Percentiles rank a stretch among this genome's conserved stretches.
Conservation (phyloP, 2,329 filamentous ascomycete species). For the Talaromyces sp. region DNA sequence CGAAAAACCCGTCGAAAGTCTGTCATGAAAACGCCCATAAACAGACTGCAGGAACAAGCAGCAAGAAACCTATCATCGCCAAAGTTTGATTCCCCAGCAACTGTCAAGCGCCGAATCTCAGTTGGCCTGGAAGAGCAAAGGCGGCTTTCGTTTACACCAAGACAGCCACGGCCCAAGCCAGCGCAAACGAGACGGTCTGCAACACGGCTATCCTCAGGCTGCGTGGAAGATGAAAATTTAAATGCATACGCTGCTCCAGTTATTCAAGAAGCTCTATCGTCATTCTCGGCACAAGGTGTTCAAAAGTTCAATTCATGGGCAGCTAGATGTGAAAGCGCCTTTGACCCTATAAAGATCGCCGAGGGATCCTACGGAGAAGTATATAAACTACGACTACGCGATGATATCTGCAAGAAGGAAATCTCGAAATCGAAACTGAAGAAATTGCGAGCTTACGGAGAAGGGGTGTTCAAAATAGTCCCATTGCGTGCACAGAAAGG, state of each 20-base stretch:
- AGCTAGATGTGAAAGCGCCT: conserved; percentile 29
- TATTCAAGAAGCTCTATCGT: conserved; percentile 31
- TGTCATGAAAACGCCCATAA: not conserved
- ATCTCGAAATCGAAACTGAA: conserved; percentile 33
- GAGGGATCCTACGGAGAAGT: conserved; percentile 64
- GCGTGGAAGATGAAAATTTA: conserved; percentile 26
- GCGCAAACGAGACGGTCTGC: conserved; percentile 12
- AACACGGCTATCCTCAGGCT: conserved; percentile 25
- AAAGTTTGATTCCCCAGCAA: not conserved
- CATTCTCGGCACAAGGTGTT: conserved; percentile 28
- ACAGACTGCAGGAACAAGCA: not conserved
- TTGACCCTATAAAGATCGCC: conserved; percentile 55
- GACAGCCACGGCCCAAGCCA: conserved; percentile 9
- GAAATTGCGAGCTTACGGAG: conserved; percentile 33
- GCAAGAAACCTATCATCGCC: not conserved
- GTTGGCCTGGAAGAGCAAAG: not conserved
- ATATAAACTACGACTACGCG: conserved; percentile 49
- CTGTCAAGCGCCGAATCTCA: not conserved
- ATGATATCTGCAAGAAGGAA: conserved; percentile 27
- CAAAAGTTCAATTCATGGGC: conserved; percentile 38
- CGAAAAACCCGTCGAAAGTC: not conserved
- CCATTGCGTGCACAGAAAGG: conserved; percentile 38
- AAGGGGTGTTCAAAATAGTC: conserved; percentile 46
- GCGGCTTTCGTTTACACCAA: conserved; percentile 12
- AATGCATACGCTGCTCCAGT: conserved; percentile 33